Evolutionary conservation across 2,329 filamentous ascomycete species (phyloP).

Genomic region (Alternaria sp.): DNA sequence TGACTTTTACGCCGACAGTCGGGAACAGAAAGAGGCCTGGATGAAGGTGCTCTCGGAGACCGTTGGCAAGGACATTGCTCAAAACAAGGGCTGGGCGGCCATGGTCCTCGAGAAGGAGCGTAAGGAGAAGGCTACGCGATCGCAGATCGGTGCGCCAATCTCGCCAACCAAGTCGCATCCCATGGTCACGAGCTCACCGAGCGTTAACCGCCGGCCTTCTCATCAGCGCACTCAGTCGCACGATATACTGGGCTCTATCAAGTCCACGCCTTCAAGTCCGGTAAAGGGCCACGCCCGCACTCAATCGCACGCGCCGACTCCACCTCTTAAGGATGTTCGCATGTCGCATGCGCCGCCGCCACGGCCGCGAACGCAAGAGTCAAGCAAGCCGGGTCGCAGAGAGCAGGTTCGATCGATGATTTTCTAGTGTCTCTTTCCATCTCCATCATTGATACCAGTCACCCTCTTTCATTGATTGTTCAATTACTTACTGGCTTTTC

Average conservation of each 20-base stretch:
- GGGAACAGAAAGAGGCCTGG: constrained; percentile 89
- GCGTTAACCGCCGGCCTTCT: constrained; percentile 22
- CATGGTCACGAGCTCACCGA: constrained; percentile 22
- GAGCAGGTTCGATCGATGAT: constrained; percentile 53
- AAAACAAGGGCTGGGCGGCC: constrained; percentile 66
- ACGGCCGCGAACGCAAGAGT: constrained; percentile 39
- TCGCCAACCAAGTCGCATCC: constrained; percentile 25
- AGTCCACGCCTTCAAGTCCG: constrained; percentile 37
- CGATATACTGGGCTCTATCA: constrained; percentile 22
- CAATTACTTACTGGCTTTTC: constrained; percentile 34
- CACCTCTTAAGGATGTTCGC: constrained; percentile 40
- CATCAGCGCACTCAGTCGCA: constrained; percentile 43
- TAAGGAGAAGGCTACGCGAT: constrained; percentile 36
- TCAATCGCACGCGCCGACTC: constrained; percentile 38
- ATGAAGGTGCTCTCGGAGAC: constrained; percentile 84
- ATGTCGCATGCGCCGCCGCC: constrained; percentile 36
- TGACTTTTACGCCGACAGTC: constrained; percentile 94
- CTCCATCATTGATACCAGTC: constrained; percentile 33
- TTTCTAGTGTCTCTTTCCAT: constrained; percentile 37
- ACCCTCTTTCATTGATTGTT: constrained; percentile 25
- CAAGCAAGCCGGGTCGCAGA: constrained; percentile 32
- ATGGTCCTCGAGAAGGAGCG: constrained; percentile 61
- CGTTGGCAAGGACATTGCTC: constrained; percentile 63
- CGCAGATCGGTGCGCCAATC: constrained; percentile 29
- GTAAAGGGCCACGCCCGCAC: constrained; percentile 43